A percentile compares a stretch with the other conserved stretches of the same genome.
Conservation (phyloP, 352 stramenopile species). For the Pythium diclinum region DNA sequence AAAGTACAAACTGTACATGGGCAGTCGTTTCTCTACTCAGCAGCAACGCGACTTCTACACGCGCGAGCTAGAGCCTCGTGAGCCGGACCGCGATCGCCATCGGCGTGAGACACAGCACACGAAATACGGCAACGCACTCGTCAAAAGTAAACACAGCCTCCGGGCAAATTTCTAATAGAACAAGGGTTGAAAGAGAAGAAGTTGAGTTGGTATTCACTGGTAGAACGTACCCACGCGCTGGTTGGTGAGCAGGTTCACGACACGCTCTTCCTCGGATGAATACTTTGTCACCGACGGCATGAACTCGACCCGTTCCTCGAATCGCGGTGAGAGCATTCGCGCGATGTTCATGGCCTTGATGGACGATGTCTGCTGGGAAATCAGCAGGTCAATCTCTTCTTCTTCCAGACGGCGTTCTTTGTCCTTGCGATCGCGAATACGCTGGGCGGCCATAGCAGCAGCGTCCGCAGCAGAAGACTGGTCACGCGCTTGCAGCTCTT, state of each 20-base stretch:
- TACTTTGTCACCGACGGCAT: constrained; percentile 44
- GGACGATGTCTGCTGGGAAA: constrained; percentile 68
- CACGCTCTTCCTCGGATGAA: constrained; percentile 54
- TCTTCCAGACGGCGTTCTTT: constrained; percentile 44
- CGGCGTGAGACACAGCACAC: constrained; percentile 45
- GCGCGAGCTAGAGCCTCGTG: constrained; percentile 42
- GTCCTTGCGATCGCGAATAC: constrained; percentile 49
- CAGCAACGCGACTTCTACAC: constrained; percentile 60
- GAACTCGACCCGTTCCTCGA: constrained; percentile 60
- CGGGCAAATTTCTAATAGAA: constrained; percentile 46
- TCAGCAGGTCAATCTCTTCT: constrained; percentile 52
- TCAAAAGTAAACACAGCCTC: constrained; percentile 48
- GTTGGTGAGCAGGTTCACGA: constrained; percentile 56
- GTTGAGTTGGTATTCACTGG: constrained; percentile 29
- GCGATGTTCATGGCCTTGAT: constrained; percentile 82
- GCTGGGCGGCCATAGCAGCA: constrained; percentile 37
- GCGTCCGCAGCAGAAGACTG: constrained; percentile 33
- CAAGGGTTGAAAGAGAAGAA: background rate
- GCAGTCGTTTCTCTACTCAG: constrained; percentile 53
- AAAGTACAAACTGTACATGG: constrained; percentile 54
- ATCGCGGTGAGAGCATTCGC: constrained; percentile 70
- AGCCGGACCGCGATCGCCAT: constrained; percentile 48
- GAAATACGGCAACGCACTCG: constrained; percentile 72
- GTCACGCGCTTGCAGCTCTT: constrained; percentile 34
- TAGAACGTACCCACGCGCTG: constrained; percentile 64